Evolutionary conservation across 768 basidiomycete genomes (phyloP), one percentile per base, ranked within the genome.

Genomic region (Auricularia sp.): DNA sequence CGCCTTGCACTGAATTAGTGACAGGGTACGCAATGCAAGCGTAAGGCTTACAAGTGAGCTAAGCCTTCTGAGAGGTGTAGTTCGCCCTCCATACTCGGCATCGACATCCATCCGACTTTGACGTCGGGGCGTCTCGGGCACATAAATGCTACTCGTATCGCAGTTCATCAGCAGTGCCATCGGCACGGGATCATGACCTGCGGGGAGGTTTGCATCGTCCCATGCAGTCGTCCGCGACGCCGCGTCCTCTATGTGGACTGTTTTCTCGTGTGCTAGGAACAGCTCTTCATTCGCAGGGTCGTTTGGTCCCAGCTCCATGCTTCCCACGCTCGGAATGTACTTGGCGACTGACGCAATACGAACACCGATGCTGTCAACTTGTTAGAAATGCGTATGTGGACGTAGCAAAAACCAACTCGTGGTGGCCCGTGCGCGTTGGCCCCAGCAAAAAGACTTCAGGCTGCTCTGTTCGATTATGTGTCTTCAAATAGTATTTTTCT

Each of bases 401-500:
- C 47, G 21, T 51, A 51, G 18, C 6, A 5, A 18, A 70, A 80
- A 65, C 39, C 39, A 70, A 90, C 89, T 82, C 82, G 70, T 93
- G 91, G 76, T 87, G 84, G 11, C 88, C 87, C 1, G 90, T 87
- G 51, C 87, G 76, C 2, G 92, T 71, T 61, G 78, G 79, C 3
- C 91, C 91, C 33, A 91, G 75, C 64, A 77, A 84, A 72, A 82
- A 87, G 65, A 82, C 84, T 68, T 93, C 90, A 1, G 92, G 92
- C 4, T 82, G 76, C 75, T 93, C 91, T 36, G 81, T 79, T 34
- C 82, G 70, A 68, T 81, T 80, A 70, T 91, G 92, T 0, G 91
- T 93, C 70, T 87, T 85, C 71, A 93, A 89, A 70, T 83, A 89
- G 84, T 88, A 91, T 65, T 78, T 88, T 71, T 91, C 86, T 66